These are phyloP conservation scores for Gossypium ekmanianum DNA, from an alignment of 345 rosid genomes.

Conservation along the genomic window DNA sequence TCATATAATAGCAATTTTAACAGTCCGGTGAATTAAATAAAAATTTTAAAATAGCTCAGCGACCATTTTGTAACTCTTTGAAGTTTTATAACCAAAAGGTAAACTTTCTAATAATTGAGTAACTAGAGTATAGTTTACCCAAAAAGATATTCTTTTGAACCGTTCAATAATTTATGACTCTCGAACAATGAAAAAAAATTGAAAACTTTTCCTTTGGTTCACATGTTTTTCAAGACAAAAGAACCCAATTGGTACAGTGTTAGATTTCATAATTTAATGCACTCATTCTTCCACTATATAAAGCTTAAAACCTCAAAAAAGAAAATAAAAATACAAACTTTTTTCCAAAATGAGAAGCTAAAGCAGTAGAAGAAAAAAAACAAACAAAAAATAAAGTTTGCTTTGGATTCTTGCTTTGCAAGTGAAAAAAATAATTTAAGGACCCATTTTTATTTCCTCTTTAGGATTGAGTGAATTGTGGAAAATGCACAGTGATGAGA, in stretches of 20 bases:
- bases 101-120: too few species aligned
- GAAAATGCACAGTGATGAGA: conserved; percentile 36
- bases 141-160: background rate
- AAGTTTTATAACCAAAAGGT: too few species aligned
- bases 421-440: conserved; percentile 10
- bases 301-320: background rate
- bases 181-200: background rate
- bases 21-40: accelerated
- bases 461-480: conserved; percentile 19
- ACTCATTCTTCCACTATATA: background rate
- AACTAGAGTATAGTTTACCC: too few species aligned
- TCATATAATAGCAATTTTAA: too few species aligned
- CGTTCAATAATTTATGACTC: background rate
- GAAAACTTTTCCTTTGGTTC: background rate
- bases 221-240: background rate
- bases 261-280: conserved; percentile 3
- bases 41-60: too few species aligned
- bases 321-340: background rate
- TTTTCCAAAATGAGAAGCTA: background rate
- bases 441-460: background rate
- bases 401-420: conserved; percentile 40
- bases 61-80: too few species aligned
- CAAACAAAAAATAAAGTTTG: background rate
- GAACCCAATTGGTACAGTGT: background rate
- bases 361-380: background rate